Evolutionary conservation across 257 asterid genomes (phyloP).

Genomic region (Nicotiana paniculata): DNA sequence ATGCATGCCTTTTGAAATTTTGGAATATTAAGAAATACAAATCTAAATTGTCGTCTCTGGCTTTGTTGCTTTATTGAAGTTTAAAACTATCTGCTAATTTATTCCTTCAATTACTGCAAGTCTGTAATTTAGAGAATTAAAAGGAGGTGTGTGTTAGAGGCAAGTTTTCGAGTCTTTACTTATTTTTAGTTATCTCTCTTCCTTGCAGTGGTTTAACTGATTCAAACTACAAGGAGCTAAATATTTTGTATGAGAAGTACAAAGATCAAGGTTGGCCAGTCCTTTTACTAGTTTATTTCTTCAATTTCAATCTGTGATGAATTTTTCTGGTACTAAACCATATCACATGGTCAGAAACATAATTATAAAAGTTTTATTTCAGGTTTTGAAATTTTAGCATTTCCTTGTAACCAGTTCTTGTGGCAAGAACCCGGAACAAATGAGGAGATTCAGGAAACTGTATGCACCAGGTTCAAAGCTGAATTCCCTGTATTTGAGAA

Average conservation of each 20-base stretch:
- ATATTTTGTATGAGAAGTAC: conserved; percentile 62
- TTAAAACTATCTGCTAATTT: neutral
- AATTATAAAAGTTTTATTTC: neutral
- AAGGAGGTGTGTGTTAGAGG: neutral
- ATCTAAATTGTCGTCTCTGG: neutral
- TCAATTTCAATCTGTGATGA: neutral
- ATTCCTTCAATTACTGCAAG: neutral
- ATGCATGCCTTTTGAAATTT: neutral
- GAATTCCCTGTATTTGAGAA: conserved; percentile 83
- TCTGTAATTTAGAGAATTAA: neutral
- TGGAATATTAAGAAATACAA: neutral
- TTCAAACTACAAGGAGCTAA: conserved; percentile 76
- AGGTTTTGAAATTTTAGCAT: conserved; percentile 85
- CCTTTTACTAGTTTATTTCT: neutral
- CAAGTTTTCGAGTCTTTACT: neutral
- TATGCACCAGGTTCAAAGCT: conserved; percentile 69
- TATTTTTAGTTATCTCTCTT: neutral
- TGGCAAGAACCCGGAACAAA: conserved; percentile 89
- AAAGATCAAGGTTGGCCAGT: conserved; percentile 56
- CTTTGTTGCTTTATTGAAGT: neutral
- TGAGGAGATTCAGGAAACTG: conserved; percentile 67
- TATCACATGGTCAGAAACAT: neutral
- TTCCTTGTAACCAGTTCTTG: conserved; percentile 91
- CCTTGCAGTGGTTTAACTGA: conserved; percentile 59
- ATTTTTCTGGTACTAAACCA: neutral